These are phyloP conservation scores for Penicillium canariense DNA, from an alignment of 495 filamentous ascomycete species.

Conservation along the genomic window DNA sequence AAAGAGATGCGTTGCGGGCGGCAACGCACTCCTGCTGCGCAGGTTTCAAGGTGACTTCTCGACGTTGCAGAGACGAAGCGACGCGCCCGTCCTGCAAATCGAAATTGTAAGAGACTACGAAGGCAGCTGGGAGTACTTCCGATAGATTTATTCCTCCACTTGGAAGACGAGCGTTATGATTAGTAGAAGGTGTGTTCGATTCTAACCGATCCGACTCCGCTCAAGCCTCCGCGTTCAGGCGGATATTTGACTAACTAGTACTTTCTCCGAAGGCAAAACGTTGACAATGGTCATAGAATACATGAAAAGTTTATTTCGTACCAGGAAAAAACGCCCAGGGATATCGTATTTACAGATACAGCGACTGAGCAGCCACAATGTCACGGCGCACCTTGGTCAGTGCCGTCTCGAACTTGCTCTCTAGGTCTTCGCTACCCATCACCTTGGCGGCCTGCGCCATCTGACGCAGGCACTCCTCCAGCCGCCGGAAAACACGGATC, in stretches of 20 bases:
- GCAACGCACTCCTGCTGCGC: constrained; percentile 39
- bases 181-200: too few relatives aligned
- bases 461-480: constrained; percentile 94
- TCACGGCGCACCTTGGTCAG: constrained; percentile 83
- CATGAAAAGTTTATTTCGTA: constrained; percentile 2
- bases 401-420: constrained; percentile 81
- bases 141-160: background rate
- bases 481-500: constrained; percentile 90
- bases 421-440: constrained; percentile 93
- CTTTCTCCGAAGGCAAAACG: background rate
- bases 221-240: constrained; percentile 10
- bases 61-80: constrained; percentile 25
- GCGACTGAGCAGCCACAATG: constrained; percentile 87
- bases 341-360: constrained; percentile 67
- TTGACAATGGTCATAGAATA: constrained; percentile 4
- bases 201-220: constrained; percentile 1
- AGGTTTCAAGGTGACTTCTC: constrained; percentile 25
- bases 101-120: background rate
- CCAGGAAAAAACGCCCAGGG: constrained; percentile 1
- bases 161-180: background rate
- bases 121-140: background rate
- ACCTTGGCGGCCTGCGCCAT: constrained; percentile 96
- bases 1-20: constrained; percentile 41
- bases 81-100: constrained; percentile 17
- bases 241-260: constrained; percentile 1